Base-by-base conservation (phyloP, 116 monocot species). In the Iris pallida region DNA sequence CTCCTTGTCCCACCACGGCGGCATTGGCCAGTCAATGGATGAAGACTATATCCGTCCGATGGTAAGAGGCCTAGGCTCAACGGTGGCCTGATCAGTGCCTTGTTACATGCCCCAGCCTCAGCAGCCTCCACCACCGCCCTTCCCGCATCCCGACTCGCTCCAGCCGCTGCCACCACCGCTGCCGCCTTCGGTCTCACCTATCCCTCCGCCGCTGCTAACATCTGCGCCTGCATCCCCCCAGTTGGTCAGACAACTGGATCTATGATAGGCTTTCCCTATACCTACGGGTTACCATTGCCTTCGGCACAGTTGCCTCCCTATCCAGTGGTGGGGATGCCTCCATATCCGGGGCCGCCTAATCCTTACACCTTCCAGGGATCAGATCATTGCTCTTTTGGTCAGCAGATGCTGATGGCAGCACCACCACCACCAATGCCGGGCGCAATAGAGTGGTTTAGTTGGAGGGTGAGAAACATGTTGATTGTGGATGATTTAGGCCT, bases 1-100 rank as follows among this genome's bases (percentile, higher is more conserved):
- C 9, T 85, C 85, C 56, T 76, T 90, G 6, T 85, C 81, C 7
- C 77, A 85, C 0, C 81, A 85, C 57, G 79, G 78, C 42, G 75
- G 49, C 57, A 79, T 81, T 15, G 43, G 64, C 47, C 74, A 69
- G 16, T 56, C 65, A 11, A 64, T 43, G 17, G 68, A 68, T 45
- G 79, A 80, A 57, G 82, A 91, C 6, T 42, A 68, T 47, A 68
- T 47, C 41, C 71, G 75, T 51, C 81, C 47, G 75, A 73, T 19
- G 73, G 68, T 16, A 69, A 93, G 82, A 83, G 83, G 15, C 72
- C 75, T 3, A 88, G 80, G 53, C 46, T 85, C 16, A 77, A 73
- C 46, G 15, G 54, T 18, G 41, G n/a, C 8, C 53, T 43, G 18
- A 63, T 65, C 61, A 30, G 55, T 9, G 46, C 40, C 78, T 4